These are phyloP conservation scores for Suillus cothurnatus DNA, from an alignment of 768 basidiomycete species.

Conservation along the genomic window DNA sequence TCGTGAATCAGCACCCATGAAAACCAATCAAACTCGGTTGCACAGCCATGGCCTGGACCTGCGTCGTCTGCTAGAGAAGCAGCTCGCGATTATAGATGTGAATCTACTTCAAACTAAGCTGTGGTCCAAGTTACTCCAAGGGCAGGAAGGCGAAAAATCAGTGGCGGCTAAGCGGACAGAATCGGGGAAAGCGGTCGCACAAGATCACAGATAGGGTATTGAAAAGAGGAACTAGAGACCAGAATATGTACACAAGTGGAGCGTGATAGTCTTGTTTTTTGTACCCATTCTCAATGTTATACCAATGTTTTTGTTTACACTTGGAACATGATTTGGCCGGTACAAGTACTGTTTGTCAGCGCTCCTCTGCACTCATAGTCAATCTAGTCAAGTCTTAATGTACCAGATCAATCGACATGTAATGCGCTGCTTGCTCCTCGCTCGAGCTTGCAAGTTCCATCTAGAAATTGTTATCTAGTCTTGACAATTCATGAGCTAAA, in stretches of 20 bases:
- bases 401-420: background rate
- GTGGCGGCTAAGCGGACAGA: background rate
- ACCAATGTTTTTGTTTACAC: background rate
- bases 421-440: background rate
- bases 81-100: background rate
- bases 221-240: background rate
- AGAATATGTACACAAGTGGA: background rate
- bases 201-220: background rate
- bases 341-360: background rate
- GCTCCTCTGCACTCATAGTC: background rate
- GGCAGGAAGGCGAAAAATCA: background rate
- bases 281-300: background rate
- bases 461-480: background rate
- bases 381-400: background rate
- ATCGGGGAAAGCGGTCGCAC: background rate
- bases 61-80: background rate
- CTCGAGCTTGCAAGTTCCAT: background rate
- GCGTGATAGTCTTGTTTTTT: background rate
- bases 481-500: too few species aligned
- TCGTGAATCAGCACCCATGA: background rate
- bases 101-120: background rate
- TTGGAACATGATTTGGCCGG: background rate
- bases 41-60: background rate
- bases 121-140: background rate
- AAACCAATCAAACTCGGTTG: rapidly evolving